A percentile compares a stretch with the other conserved stretches of the same genome.
These are phyloP conservation scores for Zygoascus hellenicus DNA, from an alignment of 1,139 yeast genomes.

Conservation along the genomic window DNA sequence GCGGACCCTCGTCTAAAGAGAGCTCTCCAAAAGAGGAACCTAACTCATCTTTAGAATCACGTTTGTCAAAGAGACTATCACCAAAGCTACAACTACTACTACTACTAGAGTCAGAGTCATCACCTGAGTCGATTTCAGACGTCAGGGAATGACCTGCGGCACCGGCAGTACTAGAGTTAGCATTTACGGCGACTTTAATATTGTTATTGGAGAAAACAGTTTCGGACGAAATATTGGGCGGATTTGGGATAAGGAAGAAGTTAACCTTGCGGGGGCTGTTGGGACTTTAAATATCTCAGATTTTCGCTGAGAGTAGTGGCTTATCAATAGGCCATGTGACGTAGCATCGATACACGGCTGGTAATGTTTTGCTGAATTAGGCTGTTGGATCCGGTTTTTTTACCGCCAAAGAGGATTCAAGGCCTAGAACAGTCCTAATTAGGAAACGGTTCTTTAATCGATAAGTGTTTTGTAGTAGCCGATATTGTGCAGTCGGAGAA, in stretches of 20 bases:
- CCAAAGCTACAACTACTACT: constrained; percentile 13
- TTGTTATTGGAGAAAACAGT: constrained; percentile 5
- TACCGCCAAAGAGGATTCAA: no score
- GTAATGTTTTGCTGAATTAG: no score
- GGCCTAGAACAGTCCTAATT: no score
- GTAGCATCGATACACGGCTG: no score
- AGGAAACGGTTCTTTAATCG: no score
- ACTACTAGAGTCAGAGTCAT: constrained; percentile 14
- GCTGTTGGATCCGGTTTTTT: no score
- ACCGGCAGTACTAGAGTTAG: constrained; percentile 6
- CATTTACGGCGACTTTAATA: constrained; percentile 3
- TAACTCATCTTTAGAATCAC: neutral
- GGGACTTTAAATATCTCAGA: no score
- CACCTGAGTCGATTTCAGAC: constrained; percentile 15
- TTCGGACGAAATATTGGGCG: constrained; percentile 16
- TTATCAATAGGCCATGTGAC: no score
- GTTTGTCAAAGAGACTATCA: constrained; percentile 8
- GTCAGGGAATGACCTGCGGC: constrained; percentile 6
- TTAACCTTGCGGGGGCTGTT: no score
- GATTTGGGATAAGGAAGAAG: neutral
- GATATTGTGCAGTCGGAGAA: no score
- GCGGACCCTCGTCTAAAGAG: constrained; percentile 6
- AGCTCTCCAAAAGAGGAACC: constrained; percentile 14
- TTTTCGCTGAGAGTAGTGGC: no score
- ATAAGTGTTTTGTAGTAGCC: no score